Evolutionary conservation across 2,329 filamentous ascomycete species (phyloP).

Genomic region (Hypocreales sp.): DNA sequence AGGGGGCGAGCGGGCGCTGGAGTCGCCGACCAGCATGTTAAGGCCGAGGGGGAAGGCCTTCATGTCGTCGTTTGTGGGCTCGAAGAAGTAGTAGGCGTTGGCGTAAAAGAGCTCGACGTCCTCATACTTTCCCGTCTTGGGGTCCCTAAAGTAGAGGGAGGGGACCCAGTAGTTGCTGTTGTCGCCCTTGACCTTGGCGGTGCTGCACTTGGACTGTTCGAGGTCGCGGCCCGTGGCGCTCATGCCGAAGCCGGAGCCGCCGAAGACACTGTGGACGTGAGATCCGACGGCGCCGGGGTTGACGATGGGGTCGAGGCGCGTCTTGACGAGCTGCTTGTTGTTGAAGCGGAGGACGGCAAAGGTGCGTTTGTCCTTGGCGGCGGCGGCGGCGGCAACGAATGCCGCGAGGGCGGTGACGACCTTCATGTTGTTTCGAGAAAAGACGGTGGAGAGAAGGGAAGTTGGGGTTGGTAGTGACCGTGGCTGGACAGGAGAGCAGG

Average conservation of each 20-base stretch:
- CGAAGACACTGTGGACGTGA: conserved; percentile 59
- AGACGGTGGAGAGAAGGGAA: neutral
- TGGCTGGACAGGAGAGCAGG: neutral
- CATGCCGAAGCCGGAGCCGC: conserved; percentile 51
- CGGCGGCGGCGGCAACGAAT: conserved; percentile 18
- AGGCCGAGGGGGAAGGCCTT: conserved; percentile 55
- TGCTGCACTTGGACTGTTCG: conserved; percentile 49
- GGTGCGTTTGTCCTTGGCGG: conserved; percentile 32
- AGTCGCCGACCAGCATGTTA: conserved; percentile 55
- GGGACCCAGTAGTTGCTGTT: conserved; percentile 69
- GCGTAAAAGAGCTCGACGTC: conserved; percentile 56
- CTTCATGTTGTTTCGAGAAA: conserved; percentile 16
- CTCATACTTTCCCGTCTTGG: conserved; percentile 46
- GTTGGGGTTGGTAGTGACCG: too few relatives aligned
- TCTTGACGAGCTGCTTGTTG: conserved; percentile 45
- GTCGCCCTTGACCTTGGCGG: conserved; percentile 52
- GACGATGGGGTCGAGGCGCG: conserved; percentile 54
- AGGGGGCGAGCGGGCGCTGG: conserved; percentile 41
- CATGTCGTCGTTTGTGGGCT: conserved; percentile 47
- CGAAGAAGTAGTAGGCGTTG: conserved; percentile 65
- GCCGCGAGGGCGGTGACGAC: conserved; percentile 18
- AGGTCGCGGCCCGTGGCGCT: conserved; percentile 46
- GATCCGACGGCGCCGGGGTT: conserved; percentile 38
- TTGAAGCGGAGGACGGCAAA: conserved; percentile 60
- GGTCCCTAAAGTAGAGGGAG: conserved; percentile 50